Evolutionary conservation across 495 filamentous ascomycete genomes (phyloP), one percentile per base, ranked within the genome.

Genomic region (Rhypophila decipiens): DNA sequence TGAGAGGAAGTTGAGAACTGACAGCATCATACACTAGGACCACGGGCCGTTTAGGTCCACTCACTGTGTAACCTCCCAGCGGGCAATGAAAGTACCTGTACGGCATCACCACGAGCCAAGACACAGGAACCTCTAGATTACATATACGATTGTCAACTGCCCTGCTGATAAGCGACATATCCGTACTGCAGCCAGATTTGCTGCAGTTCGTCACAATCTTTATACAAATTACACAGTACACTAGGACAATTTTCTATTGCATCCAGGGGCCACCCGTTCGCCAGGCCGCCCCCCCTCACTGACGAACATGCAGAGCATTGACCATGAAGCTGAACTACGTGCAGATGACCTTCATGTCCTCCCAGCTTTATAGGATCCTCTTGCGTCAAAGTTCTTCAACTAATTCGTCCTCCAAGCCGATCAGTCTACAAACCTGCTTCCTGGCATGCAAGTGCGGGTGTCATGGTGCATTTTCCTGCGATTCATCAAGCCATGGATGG

Each of bases 181-280:
- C n/a, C n/a, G n/a, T n/a, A n/a, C n/a, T 37, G 15, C 35, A 11
- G 15, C 8, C 5, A 37, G 8, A 9, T 37, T 13, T 37, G 8
- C 5, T 37, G 35, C 35, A 37, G 35, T 37, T 37, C 35, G 35
- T 37, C 35, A 37, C 35, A n/a, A 37, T 37, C 35, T 37, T 37
- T 13, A 31, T 31, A 13, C 13, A 7, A 31, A 13, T 13, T 7
- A 31, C n/a, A n/a, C n/a, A n/a, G n/a, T n/a, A n/a, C 36, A 39
- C 36, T 18, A 39, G 20, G 36, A 18, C 36, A 13, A 11, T 35
- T 11, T 11, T 12, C 31, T 35, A 15, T 35, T 15, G 31, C 12
- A 35, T 35, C 31, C 31, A 35, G 17, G 36, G 36, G 36, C 36
- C 36, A 39, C 12, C 36, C 12, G 36, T 39, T 39, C 36, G 36